Base-by-base conservation (phyloP, 352 stramenopile genomes). In the Pythium brassicae region DNA sequence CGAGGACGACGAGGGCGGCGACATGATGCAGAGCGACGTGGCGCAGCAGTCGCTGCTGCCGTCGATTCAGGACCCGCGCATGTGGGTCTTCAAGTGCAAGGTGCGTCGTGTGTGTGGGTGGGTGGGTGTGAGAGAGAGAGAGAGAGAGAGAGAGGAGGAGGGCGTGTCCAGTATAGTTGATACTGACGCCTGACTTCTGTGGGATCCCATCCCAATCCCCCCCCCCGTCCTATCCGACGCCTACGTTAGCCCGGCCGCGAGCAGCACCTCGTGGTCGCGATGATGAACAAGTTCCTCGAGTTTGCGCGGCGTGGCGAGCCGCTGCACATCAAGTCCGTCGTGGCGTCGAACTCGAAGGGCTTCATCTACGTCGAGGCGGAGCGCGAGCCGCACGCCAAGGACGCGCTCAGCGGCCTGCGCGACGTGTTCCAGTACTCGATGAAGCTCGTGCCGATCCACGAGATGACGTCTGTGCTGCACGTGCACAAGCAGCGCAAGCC, bases 61-160 rank as follows among this genome's bases (percentile, higher is more conserved):
- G 51, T 94, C 86, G 20, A 94, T 95, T 55, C 83, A 94, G 59
- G 86, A 95, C 53, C 86, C 86, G 45, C 82, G 84, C 51, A 87
- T 95, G 78, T 95, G 86, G 86, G 84, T 95, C 23, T 94, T 95
- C 63, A 95, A 95, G 62, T 95, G 86, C 77, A 95, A 95, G 66
- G 75, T 86, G 58, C 43, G 61, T 20, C 14, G 37, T 3, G 12
- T 4, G 12, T 56, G 22, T 2, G n/a, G 1, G 23, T 45, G 19
- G 2, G 6, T 22, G 55, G 12, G 26, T 17, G 15, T 61, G 7
- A 45, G n/a, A n/a, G n/a, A n/a, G n/a, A n/a, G n/a, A n/a, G n/a
- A n/a, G n/a, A n/a, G n/a, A n/a, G n/a, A n/a, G n/a, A n/a, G n/a
- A n/a, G n/a, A n/a, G n/a, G n/a, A n/a, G n/a, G n/a, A n/a, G n/a